Evolutionary conservation across 768 basidiomycete genomes (phyloP), one percentile per base, ranked within the genome.

Genomic region (Trametes sanguinea): DNA sequence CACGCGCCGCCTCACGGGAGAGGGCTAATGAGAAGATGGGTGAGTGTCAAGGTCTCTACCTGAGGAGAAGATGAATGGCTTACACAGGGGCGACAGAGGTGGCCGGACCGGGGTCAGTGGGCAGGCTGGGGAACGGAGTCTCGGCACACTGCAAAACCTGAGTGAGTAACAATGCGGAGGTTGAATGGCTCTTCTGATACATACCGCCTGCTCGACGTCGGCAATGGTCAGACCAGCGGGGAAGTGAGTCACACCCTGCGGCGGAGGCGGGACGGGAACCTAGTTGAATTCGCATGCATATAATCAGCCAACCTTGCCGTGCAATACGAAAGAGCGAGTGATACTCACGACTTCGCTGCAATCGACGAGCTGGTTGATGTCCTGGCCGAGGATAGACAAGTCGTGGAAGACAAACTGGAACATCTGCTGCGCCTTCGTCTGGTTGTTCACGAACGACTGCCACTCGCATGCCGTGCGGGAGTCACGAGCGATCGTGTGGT

Each of bases 381-480:
- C 37, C 60, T 61, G 60, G 45, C 60, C 60, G 48, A 61, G 27
- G 45, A 50, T 51, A 8, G 60, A 47, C 14, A 60, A 6, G 51
- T 51, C 51, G 37, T 39, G 43, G 48, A 60, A 51, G 39, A 51
- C 59, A 40, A 51, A 50, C 59, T 60, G 50, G 59, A 60, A 60
- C 59, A 54, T 46, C 39, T 42, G 40, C 51, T 60, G 59, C 35
- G 44, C 44, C 45, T 52, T 60, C 10, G 40, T 39, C 52, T 52
- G 51, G 59, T 60, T 52, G 59, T 46, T 42, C 16, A 52, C 65
- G 56, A 71, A 67, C 11, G 57, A 65, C 63, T 74, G 74, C 73
- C 73, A 75, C 37, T 64, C 51, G 67, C 73, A 75, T 16, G 73
- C 72, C 14, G 74, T 74, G 40, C 71, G 68, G 32, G 64, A 58